A percentile compares a stretch with the other conserved stretches of the same genome.
Conservation (phyloP, 257 asterid genomes). For the Oldenlandia corymbosa region DNA sequence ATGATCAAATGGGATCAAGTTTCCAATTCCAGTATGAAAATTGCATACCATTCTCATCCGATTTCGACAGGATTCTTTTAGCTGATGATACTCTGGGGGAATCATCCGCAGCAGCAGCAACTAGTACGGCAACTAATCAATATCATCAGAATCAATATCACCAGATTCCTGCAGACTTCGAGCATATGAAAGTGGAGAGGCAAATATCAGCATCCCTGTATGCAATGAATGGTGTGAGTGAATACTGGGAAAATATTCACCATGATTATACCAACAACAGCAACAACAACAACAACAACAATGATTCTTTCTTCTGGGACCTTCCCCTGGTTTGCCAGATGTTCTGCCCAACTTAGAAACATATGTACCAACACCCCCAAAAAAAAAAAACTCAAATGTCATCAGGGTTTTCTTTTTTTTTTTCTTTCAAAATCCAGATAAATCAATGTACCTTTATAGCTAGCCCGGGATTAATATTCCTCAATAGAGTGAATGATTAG, state of each 20-base stretch:
- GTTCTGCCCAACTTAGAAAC: slow-evolving; percentile 49
- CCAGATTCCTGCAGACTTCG: slow-evolving; percentile 42
- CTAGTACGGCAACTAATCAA: slow-evolving; percentile 12
- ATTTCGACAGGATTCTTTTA: slow-evolving; percentile 29
- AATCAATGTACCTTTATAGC: too few relatives aligned
- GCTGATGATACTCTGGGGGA: too few relatives aligned
- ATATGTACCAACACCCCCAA: not conserved
- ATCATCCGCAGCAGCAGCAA: slow-evolving; percentile 20
- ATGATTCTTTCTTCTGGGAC: slow-evolving; percentile 66
- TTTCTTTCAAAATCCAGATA: too few relatives aligned
- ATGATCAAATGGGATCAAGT: slow-evolving; percentile 21
- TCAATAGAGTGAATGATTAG: too few relatives aligned
- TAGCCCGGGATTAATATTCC: too few relatives aligned
- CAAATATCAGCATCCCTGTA: slow-evolving; percentile 69
- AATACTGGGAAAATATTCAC: slow-evolving; percentile 54
- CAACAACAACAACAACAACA: too few relatives aligned
- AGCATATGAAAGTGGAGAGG: slow-evolving; percentile 52
- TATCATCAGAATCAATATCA: slow-evolving; percentile 17
- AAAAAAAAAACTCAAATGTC: not conserved
- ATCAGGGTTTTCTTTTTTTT: too few relatives aligned
- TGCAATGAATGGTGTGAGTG: slow-evolving; percentile 61
- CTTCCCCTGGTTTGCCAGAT: slow-evolving; percentile 51
- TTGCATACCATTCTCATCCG: slow-evolving; percentile 18
- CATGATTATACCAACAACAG: too few relatives aligned
- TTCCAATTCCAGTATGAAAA: slow-evolving; percentile 21